Base-by-base conservation (phyloP, 1,139 yeast genomes). In the Geotrichum cucujoidarum region DNA sequence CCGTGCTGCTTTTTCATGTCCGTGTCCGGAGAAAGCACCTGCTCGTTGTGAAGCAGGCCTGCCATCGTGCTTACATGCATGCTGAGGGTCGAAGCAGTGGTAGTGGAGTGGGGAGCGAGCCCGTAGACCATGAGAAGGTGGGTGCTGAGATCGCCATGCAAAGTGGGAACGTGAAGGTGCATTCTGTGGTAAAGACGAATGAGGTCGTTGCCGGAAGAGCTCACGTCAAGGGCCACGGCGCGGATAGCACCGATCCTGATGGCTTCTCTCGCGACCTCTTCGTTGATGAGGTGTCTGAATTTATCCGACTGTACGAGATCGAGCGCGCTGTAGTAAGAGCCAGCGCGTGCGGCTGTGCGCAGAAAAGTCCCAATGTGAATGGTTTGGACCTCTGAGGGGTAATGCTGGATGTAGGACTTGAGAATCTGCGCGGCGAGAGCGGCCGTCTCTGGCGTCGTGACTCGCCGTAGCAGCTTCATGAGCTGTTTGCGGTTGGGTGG, bases 111-210 rank as follows among this genome's bases (percentile, higher is more conserved):
- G 16, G 51, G 48, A 4, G 48, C 48, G 24, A 50, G 43, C 3
- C 53, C 53, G 38, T 50, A 50, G 17, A 50, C 25, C 29, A 47
- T 39, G n/a, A 50, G 29, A 40, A 47, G 30, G 29, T 48, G 35
- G 8, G 49, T 43, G 7, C 46, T 49, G n/a, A 44, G 35, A 10
- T 18, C 43, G 45, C 22, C 35, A 38, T 20, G 38, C 24, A 20
- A 37, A 17, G 3, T 20, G n/a, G 16, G 32, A 30, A 1, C 34
- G 21, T 17, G 20, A 13, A 32, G 33, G 29, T 29, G 22, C 39
- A 46, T 30, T 22, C 43, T 49, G 16, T 40, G 25, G 33, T 33
- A 44, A n/a, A 49, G 32, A 40, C 40, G 46, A 21, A 27, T 22
- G 7, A 48, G 40, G 24, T 42, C 47, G n/a, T 32, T 38, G 40